These are phyloP conservation scores for Diaporthe helianthi DNA, from an alignment of 2,329 filamentous ascomycete species.

Conservation along the genomic window DNA sequence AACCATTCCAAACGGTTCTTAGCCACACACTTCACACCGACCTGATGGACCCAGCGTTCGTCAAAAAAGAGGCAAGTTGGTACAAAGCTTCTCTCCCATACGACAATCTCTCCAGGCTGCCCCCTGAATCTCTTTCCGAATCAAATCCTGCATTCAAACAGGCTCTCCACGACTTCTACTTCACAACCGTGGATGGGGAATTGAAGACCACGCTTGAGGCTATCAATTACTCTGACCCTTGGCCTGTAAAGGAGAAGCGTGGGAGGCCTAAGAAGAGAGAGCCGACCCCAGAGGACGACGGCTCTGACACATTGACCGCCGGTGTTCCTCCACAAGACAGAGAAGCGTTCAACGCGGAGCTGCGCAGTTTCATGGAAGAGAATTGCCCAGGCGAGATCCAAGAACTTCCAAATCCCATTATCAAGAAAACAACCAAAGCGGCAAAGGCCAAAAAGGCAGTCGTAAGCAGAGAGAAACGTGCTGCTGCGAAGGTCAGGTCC, in stretches of 20 bases:
- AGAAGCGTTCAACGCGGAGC: conserved; percentile 17
- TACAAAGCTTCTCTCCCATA: neutral
- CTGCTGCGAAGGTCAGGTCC: conserved; percentile 10
- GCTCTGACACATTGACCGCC: neutral
- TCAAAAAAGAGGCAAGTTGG: conserved; percentile 27
- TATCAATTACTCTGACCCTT: neutral
- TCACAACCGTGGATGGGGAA: neutral
- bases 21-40: neutral
- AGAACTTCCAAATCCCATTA: conserved; percentile 4
- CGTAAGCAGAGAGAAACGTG: conserved; percentile 5
- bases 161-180: conserved; percentile 1
- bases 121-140: conserved; percentile 1
- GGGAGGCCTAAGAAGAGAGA: conserved; percentile 1
- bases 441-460: conserved; percentile 12
- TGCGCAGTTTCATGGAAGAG: neutral
- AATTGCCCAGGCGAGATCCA: neutral
- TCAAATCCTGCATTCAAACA: neutral
- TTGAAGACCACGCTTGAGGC: neutral
- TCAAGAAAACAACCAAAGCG: neutral
- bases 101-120: conserved; percentile 14
- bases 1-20: neutral
- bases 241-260: neutral
- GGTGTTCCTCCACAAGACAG: conserved; percentile 19
- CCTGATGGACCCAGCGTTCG: neutral
- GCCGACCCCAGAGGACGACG: neutral